Percentiles rank a stretch among this genome's conserved stretches.
These are phyloP conservation scores for Globisporangium cystogenes DNA, from an alignment of 352 stramenopile genomes.

Conservation along the genomic window DNA sequence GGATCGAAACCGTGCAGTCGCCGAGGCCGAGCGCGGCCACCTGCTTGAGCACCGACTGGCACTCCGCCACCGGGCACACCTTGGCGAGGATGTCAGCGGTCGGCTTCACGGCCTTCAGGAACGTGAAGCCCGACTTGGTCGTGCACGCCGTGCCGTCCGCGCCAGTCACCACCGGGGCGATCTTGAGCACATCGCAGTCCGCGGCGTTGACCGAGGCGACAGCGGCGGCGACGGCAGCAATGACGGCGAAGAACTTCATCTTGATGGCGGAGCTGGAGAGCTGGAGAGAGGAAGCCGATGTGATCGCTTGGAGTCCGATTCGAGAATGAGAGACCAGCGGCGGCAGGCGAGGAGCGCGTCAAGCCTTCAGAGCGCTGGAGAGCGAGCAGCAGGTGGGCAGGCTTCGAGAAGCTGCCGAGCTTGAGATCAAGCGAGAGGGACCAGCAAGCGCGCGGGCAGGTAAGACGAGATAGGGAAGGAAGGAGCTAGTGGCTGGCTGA, in stretches of 20 bases:
- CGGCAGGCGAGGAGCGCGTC: neutral
- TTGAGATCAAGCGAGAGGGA: neutral
- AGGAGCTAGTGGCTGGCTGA: neutral
- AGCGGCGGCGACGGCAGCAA: conserved; percentile 12
- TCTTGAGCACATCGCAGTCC: conserved; percentile 17
- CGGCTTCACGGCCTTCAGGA: conserved; percentile 18
- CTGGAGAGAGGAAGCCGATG: neutral
- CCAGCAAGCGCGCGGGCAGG: neutral
- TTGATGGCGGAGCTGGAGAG: neutral
- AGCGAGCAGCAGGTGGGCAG: too few relatives aligned
- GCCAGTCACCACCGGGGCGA: conserved; percentile 16
- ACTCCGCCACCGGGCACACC: conserved; percentile 25
- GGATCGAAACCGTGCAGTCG: conserved; percentile 5
- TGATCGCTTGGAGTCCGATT: conserved; percentile 3
- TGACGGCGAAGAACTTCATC: conserved; percentile 24
- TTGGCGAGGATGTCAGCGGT: conserved; percentile 12
- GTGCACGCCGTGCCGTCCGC: conserved; percentile 17
- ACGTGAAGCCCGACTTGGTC: conserved; percentile 23
- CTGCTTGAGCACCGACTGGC: conserved; percentile 23
- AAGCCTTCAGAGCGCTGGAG: too few relatives aligned
- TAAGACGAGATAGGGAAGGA: neutral
- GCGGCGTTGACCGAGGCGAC: conserved; percentile 14
- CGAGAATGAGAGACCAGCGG: neutral
- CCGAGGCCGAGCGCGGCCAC: conserved; percentile 18
- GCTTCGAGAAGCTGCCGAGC: too few relatives aligned